Base-by-base conservation (phyloP, 2,329 filamentous ascomycete species). In the Pyrenophora graminea region DNA sequence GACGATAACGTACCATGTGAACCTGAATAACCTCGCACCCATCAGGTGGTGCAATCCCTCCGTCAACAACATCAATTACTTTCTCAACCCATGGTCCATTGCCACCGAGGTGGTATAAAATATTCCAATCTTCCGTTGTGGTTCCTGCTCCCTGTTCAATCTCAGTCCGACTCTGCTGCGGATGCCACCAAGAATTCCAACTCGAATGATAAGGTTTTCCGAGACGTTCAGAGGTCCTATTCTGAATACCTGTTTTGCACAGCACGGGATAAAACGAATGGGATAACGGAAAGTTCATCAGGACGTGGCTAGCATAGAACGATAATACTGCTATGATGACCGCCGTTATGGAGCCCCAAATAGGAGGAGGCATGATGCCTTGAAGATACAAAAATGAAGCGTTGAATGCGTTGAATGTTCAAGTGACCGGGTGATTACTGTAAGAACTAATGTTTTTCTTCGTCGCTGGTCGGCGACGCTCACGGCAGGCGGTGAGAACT, bases 31-130 rank as follows among this genome's bases (percentile, higher is more conserved):
- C 73, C 13, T 67, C 62, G 59, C 82, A 85, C 2, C 75, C 76
- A 5, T 74, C 64, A 0, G 82, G 82, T 4, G 76, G 63, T 1
- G 68, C 71, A 39, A 80, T 71, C 4, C 74, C 76, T 6, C 69
- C 69, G 10, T 71, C 70, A 12, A 76, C 64, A 2, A 76, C 62
- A 32, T 76, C 74, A 34, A 74, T 66, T 1, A 70, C 55, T 56
- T 80, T 82, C 43, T 80, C 76, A 32, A 82, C 75, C 81, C 80
- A 84, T 2, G 81, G 81, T 0, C 80, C 78, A 62, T 81, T 80
- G 2, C 82, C 80, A 4, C 81, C 81, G 4, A 83, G 68, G 59
- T 84, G 79, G 55, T 82, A 76, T 25, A 80, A 64, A 21, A 82
- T 67, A 58, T 81, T 78, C 79, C 80, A 82, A 50, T 69, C 70